Evolutionary conservation across 73 alveolate species (phyloP).

Genomic region (Tetrahymena thermophila): DNA sequence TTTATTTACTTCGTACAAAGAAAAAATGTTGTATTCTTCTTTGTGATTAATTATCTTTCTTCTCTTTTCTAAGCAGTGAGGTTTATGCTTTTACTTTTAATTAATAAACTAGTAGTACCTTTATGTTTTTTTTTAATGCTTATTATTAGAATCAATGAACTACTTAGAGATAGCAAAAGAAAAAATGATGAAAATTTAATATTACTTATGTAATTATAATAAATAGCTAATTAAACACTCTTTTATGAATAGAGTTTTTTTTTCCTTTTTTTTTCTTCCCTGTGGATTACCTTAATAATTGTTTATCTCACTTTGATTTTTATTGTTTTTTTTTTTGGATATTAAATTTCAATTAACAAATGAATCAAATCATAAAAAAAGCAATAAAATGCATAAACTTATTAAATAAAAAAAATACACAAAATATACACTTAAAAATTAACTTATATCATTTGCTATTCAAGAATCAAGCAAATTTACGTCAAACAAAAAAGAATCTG

Average conservation of each 20-base stretch:
- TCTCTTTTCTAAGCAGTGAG: not conserved
- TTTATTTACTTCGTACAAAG: not conserved
- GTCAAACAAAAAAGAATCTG: too few relatives aligned
- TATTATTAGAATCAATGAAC: not conserved
- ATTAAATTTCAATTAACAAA: not conserved
- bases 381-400: not conserved
- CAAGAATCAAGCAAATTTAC: not conserved
- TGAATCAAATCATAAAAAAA: not conserved
- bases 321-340: not conserved
- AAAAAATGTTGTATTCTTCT: not conserved
- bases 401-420: not conserved
- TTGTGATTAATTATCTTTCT: not conserved
- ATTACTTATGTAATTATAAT: not conserved
- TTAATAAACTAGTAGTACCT: not conserved
- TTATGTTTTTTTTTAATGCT: not conserved
- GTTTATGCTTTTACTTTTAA: not conserved
- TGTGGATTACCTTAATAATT: too few relatives aligned
- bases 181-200: not conserved
- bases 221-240: not conserved
- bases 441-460: not conserved
- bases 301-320: not conserved
- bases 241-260: not conserved
- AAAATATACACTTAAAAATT: too few relatives aligned
- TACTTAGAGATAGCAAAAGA: not conserved
- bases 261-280: not conserved